Evolutionary conservation across 139 green algal genomes (phyloP).

Genomic region (Eudorina sp.): DNA sequence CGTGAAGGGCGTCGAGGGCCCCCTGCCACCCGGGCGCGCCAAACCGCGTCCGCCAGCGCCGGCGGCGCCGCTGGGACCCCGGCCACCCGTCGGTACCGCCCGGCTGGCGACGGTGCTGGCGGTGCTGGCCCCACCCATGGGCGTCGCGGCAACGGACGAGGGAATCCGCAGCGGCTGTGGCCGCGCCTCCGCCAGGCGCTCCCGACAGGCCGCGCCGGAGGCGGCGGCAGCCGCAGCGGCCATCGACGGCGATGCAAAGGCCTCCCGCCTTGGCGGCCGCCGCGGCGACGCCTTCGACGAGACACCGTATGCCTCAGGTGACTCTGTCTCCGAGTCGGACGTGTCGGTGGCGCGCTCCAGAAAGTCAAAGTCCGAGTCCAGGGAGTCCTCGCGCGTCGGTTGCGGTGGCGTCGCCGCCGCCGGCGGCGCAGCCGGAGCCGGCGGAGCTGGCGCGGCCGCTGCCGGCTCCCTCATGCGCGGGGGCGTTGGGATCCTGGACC

Average conservation of each 20-base stretch:
- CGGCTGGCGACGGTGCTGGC: conserved; percentile 30
- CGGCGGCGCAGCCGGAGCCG: not conserved
- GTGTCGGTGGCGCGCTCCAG: conserved; percentile 44
- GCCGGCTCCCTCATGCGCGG: not conserved
- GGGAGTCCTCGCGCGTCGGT: conserved; percentile 4
- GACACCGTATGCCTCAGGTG: not conserved
- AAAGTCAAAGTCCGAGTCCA: conserved; percentile 42
- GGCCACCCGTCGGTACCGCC: conserved; percentile 26
- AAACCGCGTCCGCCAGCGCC: not conserved
- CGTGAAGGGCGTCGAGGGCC: conserved; percentile 60
- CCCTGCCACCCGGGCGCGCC: not conserved
- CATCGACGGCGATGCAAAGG: not conserved
- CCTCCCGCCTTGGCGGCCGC: conserved; percentile 9
- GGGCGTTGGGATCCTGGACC: conserved; percentile 19
- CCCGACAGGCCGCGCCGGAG: not conserved
- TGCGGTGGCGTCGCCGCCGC: not conserved
- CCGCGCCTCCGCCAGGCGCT: conserved; percentile 32
- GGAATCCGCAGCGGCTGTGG: conserved; percentile 49
- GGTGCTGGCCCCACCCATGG: conserved; percentile 20
- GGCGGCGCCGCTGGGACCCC: not conserved
- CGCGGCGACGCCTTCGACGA: not conserved
- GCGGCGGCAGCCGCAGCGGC: not conserved
- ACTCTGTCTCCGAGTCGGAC: not conserved
- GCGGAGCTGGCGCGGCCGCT: not conserved
- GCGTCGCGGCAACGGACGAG: conserved; percentile 42